A percentile compares a stretch with the other conserved stretches of the same genome.
Conservation (phyloP, 768 basidiomycete species). For the Leccinum obscurum region DNA sequence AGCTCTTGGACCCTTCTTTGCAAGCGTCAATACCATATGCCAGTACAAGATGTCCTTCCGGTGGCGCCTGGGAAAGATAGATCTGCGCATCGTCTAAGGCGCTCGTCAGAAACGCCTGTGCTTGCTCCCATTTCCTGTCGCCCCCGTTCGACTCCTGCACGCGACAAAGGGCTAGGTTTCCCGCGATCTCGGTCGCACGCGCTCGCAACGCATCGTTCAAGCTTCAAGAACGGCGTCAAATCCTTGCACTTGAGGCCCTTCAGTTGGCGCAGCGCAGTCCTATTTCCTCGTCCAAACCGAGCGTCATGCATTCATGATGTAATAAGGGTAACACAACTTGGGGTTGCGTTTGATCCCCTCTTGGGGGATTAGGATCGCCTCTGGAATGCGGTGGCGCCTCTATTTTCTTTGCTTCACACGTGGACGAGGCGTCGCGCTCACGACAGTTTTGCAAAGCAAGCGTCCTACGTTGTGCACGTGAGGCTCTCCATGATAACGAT, state of each 20-base stretch:
- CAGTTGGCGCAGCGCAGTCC: constrained; percentile 57
- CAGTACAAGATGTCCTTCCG: constrained; percentile 55
- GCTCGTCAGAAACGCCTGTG: too few species aligned
- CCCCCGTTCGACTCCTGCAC: constrained; percentile 42
- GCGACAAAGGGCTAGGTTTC: constrained; percentile 45
- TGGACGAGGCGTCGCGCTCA: constrained; percentile 21
- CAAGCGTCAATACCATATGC: constrained; percentile 57
- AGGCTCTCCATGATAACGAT: too few species aligned
- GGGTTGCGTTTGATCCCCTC: constrained; percentile 52
- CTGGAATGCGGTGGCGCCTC: constrained; percentile 35
- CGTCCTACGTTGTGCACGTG: too few species aligned
- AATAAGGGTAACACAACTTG: constrained; percentile 58
- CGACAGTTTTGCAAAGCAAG: too few species aligned
- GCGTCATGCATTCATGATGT: constrained; percentile 43
- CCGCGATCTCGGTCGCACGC: constrained; percentile 51
- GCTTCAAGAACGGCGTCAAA: constrained; percentile 53
- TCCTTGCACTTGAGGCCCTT: constrained; percentile 60
- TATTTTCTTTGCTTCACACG: constrained; percentile 22
- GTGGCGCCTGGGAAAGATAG: too few species aligned
- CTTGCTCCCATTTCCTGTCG: constrained; percentile 40
- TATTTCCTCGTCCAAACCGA: constrained; percentile 32
- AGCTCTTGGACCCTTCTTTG: constrained; percentile 49
- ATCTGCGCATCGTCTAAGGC: too few species aligned
- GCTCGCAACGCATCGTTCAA: constrained; percentile 50
- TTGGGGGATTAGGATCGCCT: constrained; percentile 47